These are phyloP conservation scores for Paraphaeosphaeria sporulosa DNA, from an alignment of 2,329 filamentous ascomycete genomes.

Conservation along the genomic window DNA sequence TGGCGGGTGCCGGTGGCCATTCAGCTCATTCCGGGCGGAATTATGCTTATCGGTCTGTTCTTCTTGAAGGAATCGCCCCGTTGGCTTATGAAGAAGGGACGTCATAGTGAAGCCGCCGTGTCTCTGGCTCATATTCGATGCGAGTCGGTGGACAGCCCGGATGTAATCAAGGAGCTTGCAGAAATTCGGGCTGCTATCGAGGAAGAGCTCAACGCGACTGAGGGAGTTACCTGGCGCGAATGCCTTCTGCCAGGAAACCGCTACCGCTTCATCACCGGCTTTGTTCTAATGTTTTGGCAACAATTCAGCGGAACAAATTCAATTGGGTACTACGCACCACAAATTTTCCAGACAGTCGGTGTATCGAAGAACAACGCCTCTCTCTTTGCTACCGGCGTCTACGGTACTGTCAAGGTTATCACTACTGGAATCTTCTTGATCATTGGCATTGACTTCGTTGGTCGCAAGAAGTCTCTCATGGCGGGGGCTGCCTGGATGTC, in stretches of 20 bases:
- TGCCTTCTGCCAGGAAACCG: constrained; percentile 49
- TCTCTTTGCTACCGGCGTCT: constrained; percentile 72
- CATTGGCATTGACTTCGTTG: constrained; percentile 69
- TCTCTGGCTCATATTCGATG: constrained; percentile 50
- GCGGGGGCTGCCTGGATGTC: constrained; percentile 73
- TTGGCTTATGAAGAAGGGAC: constrained; percentile 65
- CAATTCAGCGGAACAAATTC: constrained; percentile 43
- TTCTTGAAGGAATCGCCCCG: constrained; percentile 68
- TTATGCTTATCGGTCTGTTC: constrained; percentile 57
- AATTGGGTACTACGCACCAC: constrained; percentile 47
- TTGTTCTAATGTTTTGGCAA: constrained; percentile 52
- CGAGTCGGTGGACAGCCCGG: constrained; percentile 28
- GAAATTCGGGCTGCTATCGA: constrained; percentile 52
- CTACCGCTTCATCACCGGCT: constrained; percentile 47
- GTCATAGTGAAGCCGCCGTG: constrained; percentile 60
- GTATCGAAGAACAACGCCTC: constrained; percentile 57
- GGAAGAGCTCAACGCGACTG: constrained; percentile 50
- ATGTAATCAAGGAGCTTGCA: constrained; percentile 43
- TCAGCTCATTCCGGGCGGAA: constrained; percentile 49
- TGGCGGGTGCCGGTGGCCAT: constrained; percentile 58
- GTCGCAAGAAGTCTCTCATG: constrained; percentile 67
- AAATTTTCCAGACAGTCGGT: constrained; percentile 49
- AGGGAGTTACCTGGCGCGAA: constrained; percentile 53
- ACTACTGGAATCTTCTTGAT: constrained; percentile 67
- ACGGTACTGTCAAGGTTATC: constrained; percentile 72